Conservation (phyloP, 2,329 filamentous ascomycete genomes). For the Monosporascus sp. region DNA sequence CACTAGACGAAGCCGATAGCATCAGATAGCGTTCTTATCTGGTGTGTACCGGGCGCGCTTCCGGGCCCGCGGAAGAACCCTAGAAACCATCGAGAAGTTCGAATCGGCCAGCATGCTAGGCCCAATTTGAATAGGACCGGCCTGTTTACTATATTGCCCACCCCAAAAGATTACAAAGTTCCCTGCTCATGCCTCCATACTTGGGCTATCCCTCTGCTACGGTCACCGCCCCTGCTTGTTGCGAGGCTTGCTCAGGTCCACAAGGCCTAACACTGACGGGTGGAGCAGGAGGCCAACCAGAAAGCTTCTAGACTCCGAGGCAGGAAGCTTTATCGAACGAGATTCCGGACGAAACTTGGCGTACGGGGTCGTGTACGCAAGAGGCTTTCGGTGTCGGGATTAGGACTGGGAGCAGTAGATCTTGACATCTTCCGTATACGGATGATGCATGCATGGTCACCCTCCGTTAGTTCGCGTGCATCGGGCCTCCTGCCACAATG, state of each 20-base stretch:
- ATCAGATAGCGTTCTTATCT: not conserved
- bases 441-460: too few relatives aligned
- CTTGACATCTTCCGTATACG: too few relatives aligned
- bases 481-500: not conserved
- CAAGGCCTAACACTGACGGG: not conserved
- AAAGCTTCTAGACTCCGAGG: constrained; percentile 16
- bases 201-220: not conserved
- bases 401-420: too few relatives aligned
- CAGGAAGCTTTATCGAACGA: not conserved
- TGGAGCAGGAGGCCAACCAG: constrained; percentile 7
- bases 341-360: too few relatives aligned
- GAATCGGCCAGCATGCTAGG: not conserved
- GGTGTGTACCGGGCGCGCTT: not conserved
- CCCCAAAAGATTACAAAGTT: not conserved
- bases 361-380: too few relatives aligned
- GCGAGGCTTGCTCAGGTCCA: not conserved
- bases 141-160: not conserved
- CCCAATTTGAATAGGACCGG: not conserved
- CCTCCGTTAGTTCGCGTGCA: too few relatives aligned
- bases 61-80: not conserved
- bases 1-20: not conserved
- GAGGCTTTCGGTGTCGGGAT: too few relatives aligned
- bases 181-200: not conserved
- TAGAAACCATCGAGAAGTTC: not conserved
- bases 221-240: not conserved